These are phyloP conservation scores for Fusarium sororula DNA, from an alignment of 2,329 filamentous ascomycete genomes.

Conservation along the genomic window DNA sequence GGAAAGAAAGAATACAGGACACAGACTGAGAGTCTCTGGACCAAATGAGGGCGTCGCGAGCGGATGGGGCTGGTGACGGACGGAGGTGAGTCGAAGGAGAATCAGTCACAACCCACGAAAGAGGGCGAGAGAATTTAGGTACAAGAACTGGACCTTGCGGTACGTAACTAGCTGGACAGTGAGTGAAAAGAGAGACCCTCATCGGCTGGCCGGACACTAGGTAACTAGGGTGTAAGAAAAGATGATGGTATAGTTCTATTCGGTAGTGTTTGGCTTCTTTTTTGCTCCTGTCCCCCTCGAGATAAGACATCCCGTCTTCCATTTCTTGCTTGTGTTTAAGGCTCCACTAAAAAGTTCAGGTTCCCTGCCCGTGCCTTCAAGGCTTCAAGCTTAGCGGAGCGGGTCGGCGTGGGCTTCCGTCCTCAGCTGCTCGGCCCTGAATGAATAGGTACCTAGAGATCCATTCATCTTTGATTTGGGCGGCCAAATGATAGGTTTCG, in stretches of 20 bases:
- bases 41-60: constrained; percentile 32
- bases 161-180: constrained; percentile 25
- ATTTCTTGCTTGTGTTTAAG: constrained; percentile 31
- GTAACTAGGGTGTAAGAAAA: constrained; percentile 22
- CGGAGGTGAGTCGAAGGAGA: constrained; percentile 37
- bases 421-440: constrained; percentile 21
- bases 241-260: background rate
- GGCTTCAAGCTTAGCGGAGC: constrained; percentile 25
- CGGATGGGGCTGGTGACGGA: constrained; percentile 30
- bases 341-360: constrained; percentile 39
- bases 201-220: constrained; percentile 31
- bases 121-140: constrained; percentile 32
- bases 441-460: background rate
- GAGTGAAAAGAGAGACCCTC: constrained; percentile 4
- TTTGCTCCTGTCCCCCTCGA: constrained; percentile 7
- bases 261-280: constrained; percentile 12
- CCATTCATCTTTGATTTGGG: constrained; percentile 21
- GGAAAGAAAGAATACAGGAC: constrained; percentile 14
- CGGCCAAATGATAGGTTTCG: constrained; percentile 1
- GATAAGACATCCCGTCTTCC: constrained; percentile 30
- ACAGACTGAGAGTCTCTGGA: constrained; percentile 34
- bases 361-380: constrained; percentile 2
- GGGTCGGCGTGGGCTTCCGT: constrained; percentile 34
- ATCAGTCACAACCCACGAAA: constrained; percentile 31
- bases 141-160: constrained; percentile 17